phyloP scores from a whole-genome alignment of 1,284 basidiomycete genomes.

The Pholiota adiposa region DNA sequence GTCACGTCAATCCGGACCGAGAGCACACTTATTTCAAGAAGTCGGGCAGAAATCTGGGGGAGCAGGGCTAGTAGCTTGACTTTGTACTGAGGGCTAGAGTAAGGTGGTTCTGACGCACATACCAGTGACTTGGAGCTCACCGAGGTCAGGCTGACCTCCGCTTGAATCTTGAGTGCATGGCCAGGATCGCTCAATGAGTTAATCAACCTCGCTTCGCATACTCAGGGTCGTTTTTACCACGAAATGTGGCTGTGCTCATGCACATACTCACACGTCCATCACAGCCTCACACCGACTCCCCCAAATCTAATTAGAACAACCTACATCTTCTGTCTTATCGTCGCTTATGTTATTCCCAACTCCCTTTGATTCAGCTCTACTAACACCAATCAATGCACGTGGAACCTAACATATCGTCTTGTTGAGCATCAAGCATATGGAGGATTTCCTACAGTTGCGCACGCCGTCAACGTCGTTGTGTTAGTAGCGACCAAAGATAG shows the following conservation, averaged over 20 bases:
- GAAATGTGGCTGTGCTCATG: neutral
- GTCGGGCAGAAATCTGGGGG: neutral
- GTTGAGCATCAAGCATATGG: neutral
- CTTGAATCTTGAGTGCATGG: neutral
- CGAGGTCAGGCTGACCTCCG: neutral
- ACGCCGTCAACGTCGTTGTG: neutral
- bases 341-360: too few species aligned
- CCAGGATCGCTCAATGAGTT: slow-evolving; percentile 3
- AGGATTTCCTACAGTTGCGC: too few species aligned
- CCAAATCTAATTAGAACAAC: neutral
- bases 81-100: neutral
- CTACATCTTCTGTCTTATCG: too few species aligned
- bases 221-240: slow-evolving; percentile 3
- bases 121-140: neutral
- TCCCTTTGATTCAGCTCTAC: too few species aligned
- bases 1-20: neutral
- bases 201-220: neutral
- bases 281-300: neutral
- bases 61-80: neutral
- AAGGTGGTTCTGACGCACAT: neutral
- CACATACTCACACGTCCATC: neutral
- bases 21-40: neutral
- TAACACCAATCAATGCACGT: too few species aligned
- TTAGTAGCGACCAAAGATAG: slow-evolving; percentile 2
- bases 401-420: too few species aligned